Base-by-base conservation (phyloP, 208 protist genomes). In the Trypanosoma boissoni region DNA sequence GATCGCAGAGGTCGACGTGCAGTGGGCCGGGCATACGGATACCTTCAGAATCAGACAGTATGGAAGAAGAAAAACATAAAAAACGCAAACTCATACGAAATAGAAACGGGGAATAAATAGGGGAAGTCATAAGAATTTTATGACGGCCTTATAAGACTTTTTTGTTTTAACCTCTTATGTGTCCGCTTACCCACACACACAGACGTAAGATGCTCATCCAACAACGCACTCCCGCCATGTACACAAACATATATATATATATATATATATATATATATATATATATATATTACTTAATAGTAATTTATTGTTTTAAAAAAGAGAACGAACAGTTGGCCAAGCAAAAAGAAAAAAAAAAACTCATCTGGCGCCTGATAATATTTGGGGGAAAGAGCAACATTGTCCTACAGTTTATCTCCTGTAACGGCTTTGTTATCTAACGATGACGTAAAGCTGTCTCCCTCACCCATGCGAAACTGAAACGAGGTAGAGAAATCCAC, bases 381-480 rank as follows among this genome's bases (percentile, higher is more conserved):
- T 16, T 48, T 18, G 20, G 1, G 1, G 10, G 23, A 10, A 8
- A 23, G 1, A 45, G 20, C 7, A 57, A 29, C 29, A 12, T 16
- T 14, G n/a, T 29, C 10, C 7, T 39, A 29, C 23, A 57, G 44
- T 23, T 49, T n/a, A 6, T 39, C 34, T 6, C 78, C 82, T 9
- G 65, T 78, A 20, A 88, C 44, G 3, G 16, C 51, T 24, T 80
- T 76, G 36, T 74, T 46, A 20, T 81, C 77, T 2, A 84, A 58
- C 23, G 72, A 83, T 0, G 86, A 80, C 4, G 66, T 83, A 36
- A 92, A 92, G n/a, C 84, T 68, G 10, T 63, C 82, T 27, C 81
- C 75, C 32, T 86, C 80, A 48, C 77, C 74, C 86, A 92, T 92
- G 56, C 88, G 88, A 21, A 92, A 83, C 32, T 81, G 36, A 68